Percentiles rank a stretch among this genome's conserved stretches.
Conservation (phyloP, 371 early-diverging fungal species). For the Mortierella sp. region DNA sequence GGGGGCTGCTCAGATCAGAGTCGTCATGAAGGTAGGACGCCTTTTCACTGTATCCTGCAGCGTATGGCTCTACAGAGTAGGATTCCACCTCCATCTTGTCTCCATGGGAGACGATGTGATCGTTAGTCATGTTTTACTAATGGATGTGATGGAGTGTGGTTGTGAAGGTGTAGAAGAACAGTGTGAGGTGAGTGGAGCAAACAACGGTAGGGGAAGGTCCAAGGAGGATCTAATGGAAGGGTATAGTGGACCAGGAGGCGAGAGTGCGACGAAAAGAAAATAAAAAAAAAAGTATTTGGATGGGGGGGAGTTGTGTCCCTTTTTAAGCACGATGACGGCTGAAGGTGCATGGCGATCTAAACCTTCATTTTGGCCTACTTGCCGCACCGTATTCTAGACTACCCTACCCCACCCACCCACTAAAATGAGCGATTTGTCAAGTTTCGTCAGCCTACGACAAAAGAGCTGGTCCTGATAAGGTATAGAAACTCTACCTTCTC, state of each 20-base stretch:
- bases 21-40: conserved; percentile 24
- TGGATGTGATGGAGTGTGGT: not conserved
- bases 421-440: conserved; percentile 1
- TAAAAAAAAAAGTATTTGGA: not conserved
- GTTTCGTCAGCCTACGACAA: not conserved
- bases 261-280: conserved; percentile 17
- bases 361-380: not conserved
- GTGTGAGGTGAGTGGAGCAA: not conserved
- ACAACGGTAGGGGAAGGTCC: not conserved
- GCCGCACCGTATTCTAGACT: not conserved
- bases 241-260: not conserved
- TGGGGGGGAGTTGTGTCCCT: not conserved
- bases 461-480: not conserved
- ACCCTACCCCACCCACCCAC: not conserved
- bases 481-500: not conserved
- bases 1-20: conserved; percentile 10
- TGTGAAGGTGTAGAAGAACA: not conserved
- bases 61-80: conserved; percentile 14
- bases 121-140: conserved; percentile 21
- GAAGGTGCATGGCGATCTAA: not conserved
- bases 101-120: conserved; percentile 23
- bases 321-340: not conserved
- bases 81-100: conserved; percentile 41
- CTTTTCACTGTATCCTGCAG: conserved; percentile 15
- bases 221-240: not conserved